Base-by-base conservation (phyloP, 164 flowering plant species). In the Kingdonia uniflora region DNA sequence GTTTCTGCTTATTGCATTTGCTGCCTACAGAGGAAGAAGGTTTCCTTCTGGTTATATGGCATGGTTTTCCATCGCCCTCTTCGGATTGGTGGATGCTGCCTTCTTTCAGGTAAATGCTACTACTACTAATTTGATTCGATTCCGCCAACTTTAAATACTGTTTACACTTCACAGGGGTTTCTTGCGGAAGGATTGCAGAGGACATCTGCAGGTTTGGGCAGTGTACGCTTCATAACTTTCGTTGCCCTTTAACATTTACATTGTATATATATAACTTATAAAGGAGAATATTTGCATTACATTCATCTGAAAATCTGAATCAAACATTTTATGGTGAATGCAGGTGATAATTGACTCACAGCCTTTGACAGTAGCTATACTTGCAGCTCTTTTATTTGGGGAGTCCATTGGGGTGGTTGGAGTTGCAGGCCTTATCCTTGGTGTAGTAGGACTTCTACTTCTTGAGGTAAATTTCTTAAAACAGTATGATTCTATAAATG, bases 321-420 rank as follows among this genome's bases (percentile, higher is more conserved):
- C n/a, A n/a, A n/a, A n/a, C n/a, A n/a, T n/a, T n/a, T n/a, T n/a
- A n/a, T n/a, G n/a, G n/a, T n/a, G n/a, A n/a, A 42, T 71, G 60
- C 82, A 91, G 96, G 97, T 91, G 56, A 92, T 92, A 54, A 92
- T 92, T 58, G 98, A 92, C 68, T 92, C 98, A 25, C 98, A 92
- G 54, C 98, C 98, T 56, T 70, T 92, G 58, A 85, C 98, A 5
- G 98, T 92, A 48, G 95, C 96, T 41, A 45, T 92, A 43, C 82
- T 92, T 63, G 96, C 98, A 20, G 65, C 94, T 38, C 57, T 87
- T 54, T 71, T 92, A 44, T 92, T 85, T 67, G 96, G 87, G 23
- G 98, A 92, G 61, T 87, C 98, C 58, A 82, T 92, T 73, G 91
- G 84, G 11, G 64, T 65, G 19, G 65, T 84, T 58, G 91, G 91